Evolutionary conservation across 2,329 filamentous ascomycete species (phyloP), one percentile per base, ranked within the genome.

Genomic region (Scopulariopsis brevicaulis): DNA sequence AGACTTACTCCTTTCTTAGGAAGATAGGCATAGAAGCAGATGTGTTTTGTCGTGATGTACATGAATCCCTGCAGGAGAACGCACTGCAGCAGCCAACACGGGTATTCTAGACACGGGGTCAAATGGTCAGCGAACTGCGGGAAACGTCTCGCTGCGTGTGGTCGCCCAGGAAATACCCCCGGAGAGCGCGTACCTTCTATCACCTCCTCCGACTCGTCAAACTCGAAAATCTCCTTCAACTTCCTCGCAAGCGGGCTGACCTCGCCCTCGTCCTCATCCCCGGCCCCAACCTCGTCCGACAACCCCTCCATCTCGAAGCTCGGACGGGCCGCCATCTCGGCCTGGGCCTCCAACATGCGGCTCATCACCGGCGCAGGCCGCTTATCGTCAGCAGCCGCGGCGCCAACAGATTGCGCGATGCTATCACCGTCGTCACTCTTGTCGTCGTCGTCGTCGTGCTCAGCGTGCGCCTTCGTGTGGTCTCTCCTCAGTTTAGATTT

Each of bases 11-110:
- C 84, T 77, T 94, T 96, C 76, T 92, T 95, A 7, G 91, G 91
- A n/a, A 97, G 80, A 68, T 96, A 96, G 46, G 94, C 91, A 68
- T 96, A 97, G 70, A 97, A 99, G 73, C 92, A 96, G 61, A 97
- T 88, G 68, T 99, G 94, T 64, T 86, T 88, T 61, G 87, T 79
- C 0, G 94, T 97, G 66, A 99, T 89, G 73, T 97, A 97, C 80
- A 99, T 86, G 69, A 94, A 96, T 6, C 94, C 94, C 68, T 96
- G 91, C 10, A 97, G 79, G 34, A 97, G 76, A 52, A 96, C 90
- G 67, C 88, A 96, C 69, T 96, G 91, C 37, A 97, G 74, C 46
- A 97, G 75, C 85, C 90, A 96, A 73, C 93, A 97, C 10, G 91
- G 89, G 68, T 95, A 96, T 74, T 97, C 93, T 83, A 69, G 54